A percentile compares a stretch with the other conserved stretches of the same genome.
Conservation (phyloP, 495 filamentous ascomycete species). For the Margaritispora aquatica region DNA sequence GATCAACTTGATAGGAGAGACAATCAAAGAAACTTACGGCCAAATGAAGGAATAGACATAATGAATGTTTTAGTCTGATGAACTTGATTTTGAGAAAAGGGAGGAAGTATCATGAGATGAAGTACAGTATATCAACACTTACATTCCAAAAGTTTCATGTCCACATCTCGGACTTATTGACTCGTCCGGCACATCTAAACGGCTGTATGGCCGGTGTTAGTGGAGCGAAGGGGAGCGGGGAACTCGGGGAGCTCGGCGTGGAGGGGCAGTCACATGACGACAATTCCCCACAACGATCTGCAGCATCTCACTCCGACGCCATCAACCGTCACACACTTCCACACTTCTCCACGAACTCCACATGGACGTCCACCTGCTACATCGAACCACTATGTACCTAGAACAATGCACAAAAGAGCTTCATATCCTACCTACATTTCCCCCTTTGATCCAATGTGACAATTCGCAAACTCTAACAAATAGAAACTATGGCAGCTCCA, state of each 20-base stretch:
- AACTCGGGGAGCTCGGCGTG: neutral
- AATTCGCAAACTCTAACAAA: neutral
- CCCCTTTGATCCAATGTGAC: neutral
- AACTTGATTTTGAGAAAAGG: neutral
- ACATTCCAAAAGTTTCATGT: neutral
- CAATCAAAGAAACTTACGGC: conserved; percentile 4
- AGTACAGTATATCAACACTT: neutral
- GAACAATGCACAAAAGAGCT: conserved; percentile 5
- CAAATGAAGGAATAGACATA: conserved; percentile 17
- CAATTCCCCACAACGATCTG: conserved; percentile 3
- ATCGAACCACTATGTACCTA: conserved; percentile 1
- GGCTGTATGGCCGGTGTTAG: neutral
- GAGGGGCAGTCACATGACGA: neutral
- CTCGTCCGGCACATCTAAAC: neutral
- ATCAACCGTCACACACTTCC: neutral
- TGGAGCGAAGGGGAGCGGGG: neutral
- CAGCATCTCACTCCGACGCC: neutral
- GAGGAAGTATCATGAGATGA: neutral
- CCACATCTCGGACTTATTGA: neutral
- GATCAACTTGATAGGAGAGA: too few relatives aligned
- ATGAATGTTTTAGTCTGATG: neutral
- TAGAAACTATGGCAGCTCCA: conserved; percentile 16
- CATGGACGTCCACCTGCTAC: too few relatives aligned
- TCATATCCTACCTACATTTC: neutral
- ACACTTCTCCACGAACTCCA: conserved; percentile 13